A percentile compares a stretch with the other conserved stretches of the same genome.
These are phyloP conservation scores for Speleostelium caveatum DNA, from an alignment of 78 protist species.

Conservation along the genomic window DNA sequence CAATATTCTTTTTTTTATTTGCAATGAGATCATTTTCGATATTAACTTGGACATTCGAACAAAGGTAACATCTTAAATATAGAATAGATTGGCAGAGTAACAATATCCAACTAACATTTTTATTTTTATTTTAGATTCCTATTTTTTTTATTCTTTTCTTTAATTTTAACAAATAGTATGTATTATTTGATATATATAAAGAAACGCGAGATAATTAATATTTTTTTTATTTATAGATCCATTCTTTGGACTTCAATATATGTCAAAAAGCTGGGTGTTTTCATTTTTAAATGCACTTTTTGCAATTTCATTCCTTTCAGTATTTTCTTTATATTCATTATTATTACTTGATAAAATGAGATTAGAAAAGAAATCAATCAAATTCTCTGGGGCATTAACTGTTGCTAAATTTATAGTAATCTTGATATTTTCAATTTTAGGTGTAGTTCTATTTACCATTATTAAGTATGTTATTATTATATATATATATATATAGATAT, in stretches of 20 bases:
- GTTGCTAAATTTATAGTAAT: background rate
- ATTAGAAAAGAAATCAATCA: background rate
- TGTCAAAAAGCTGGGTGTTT: conserved; percentile 23
- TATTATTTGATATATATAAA: background rate
- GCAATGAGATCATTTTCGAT: conserved; percentile 22
- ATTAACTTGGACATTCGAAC: conserved; percentile 52
- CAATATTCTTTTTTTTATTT: conserved; percentile 17
- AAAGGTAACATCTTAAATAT: too few relatives aligned
- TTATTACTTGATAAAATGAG: conserved; percentile 37
- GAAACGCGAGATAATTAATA: background rate
- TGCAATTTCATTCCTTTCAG: conserved; percentile 17
- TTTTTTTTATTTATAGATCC: conserved; percentile 9
- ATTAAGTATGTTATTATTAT: conserved; percentile 38
- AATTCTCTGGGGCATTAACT: background rate
- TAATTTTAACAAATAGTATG: conserved; percentile 52
- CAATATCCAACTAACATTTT: too few relatives aligned
- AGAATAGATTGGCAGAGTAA: too few relatives aligned
- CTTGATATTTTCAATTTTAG: conserved; percentile 9
- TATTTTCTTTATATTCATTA: conserved; percentile 50
- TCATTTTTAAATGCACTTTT: conserved; percentile 67
- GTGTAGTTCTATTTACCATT: conserved; percentile 37
- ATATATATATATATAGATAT: background rate
- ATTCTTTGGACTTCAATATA: conserved; percentile 56
- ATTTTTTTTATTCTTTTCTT: conserved; percentile 22
- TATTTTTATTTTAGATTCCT: conserved; percentile 25